These are phyloP conservation scores for Candolleomyces eurysporus DNA, from an alignment of 768 basidiomycete species.

Conservation along the genomic window DNA sequence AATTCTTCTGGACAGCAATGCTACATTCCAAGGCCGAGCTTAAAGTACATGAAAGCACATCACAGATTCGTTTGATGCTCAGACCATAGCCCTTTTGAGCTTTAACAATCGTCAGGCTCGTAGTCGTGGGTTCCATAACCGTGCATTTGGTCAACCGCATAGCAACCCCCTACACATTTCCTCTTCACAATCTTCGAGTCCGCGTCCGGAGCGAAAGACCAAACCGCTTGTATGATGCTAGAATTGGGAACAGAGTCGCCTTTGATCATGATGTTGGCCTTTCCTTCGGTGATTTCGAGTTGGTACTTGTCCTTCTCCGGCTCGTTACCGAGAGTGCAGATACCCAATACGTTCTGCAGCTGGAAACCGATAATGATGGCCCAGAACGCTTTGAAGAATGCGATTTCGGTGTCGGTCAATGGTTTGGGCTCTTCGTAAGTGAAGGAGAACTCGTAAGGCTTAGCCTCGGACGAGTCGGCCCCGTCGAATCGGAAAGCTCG, in stretches of 20 bases:
- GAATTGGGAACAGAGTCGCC: background rate
- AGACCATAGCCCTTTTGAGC: too few relatives aligned
- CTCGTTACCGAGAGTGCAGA: background rate
- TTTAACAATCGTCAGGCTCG: too few relatives aligned
- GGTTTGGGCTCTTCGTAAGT: background rate
- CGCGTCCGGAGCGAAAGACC: background rate
- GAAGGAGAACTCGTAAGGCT: background rate
- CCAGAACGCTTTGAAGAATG: background rate
- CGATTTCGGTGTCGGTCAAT: background rate
- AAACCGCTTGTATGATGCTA: background rate
- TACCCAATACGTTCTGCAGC: background rate
- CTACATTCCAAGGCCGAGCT: too few relatives aligned
- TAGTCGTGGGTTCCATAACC: too few relatives aligned
- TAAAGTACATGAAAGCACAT: too few relatives aligned
- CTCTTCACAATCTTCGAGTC: too few relatives aligned
- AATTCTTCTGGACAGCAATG: too few relatives aligned
- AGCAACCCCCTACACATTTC: too few relatives aligned
- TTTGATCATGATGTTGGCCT: background rate
- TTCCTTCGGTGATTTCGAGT: background rate
- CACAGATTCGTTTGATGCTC: too few relatives aligned
- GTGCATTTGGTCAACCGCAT: too few relatives aligned
- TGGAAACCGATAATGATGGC: background rate
- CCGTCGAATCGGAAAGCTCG: background rate
- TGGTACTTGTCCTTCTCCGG: background rate
- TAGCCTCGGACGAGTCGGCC: background rate